A percentile compares a stretch with the other conserved stretches of the same genome.
These are phyloP conservation scores for Boletus rubroflammeus DNA, from an alignment of 768 basidiomycete genomes.

Conservation along the genomic window DNA sequence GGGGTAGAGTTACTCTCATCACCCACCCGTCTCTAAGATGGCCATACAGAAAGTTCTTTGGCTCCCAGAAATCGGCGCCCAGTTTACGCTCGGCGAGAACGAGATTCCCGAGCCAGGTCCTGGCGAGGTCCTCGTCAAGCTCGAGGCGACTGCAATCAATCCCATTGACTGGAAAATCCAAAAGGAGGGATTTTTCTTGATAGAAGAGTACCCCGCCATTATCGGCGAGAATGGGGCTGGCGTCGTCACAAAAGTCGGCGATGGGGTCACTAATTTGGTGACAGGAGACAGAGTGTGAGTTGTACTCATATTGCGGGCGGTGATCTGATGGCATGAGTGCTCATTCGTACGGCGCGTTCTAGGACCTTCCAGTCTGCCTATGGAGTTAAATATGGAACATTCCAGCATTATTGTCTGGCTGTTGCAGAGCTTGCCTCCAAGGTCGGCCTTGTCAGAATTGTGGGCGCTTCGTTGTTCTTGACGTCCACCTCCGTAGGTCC, in stretches of 20 bases:
- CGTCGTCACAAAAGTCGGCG: slow-evolving; percentile 34
- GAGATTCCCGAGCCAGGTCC: slow-evolving; percentile 36
- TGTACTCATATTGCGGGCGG: background rate
- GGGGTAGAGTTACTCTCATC: background rate
- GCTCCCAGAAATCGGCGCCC: slow-evolving; percentile 10
- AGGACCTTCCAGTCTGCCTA: slow-evolving; percentile 8
- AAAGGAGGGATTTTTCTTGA: slow-evolving; percentile 1
- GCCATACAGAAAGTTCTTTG: slow-evolving; percentile 17
- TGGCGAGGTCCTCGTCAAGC: slow-evolving; percentile 41
- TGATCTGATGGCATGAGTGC: background rate
- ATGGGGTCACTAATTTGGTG: slow-evolving; percentile 31
- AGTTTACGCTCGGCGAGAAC: slow-evolving; percentile 5
- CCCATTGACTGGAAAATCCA: slow-evolving; percentile 36
- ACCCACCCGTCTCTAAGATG: background rate
- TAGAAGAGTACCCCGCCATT: slow-evolving; percentile 36
- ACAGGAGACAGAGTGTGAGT: slow-evolving; percentile 38
- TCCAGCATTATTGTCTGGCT: slow-evolving; percentile 24
- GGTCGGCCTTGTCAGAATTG: background rate
- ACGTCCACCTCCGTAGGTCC: slow-evolving; percentile 22
- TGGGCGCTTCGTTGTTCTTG: background rate
- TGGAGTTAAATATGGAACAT: slow-evolving; percentile 6
- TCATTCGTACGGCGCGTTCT: background rate
- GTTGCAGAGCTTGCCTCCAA: slow-evolving; percentile 19
- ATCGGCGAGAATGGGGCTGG: slow-evolving; percentile 39
- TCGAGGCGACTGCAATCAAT: slow-evolving; percentile 41